Evolutionary conservation across 164 flowering plant species (phyloP).

Genomic region (Malania oleifera): DNA sequence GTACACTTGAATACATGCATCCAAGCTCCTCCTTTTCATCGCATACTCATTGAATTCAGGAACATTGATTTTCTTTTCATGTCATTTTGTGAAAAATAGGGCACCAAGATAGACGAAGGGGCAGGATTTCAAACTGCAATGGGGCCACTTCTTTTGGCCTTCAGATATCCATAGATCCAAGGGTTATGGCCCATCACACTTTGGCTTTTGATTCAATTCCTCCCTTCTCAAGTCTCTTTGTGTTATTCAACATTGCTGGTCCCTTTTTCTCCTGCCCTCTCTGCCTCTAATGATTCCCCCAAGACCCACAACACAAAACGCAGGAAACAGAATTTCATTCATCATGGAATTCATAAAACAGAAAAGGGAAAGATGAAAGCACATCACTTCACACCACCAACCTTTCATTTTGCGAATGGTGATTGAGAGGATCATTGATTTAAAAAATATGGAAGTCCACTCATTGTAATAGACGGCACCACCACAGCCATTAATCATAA

Average conservation of each 20-base stretch:
- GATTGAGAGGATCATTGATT: no score
- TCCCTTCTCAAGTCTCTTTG: no score
- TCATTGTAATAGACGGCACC: no score
- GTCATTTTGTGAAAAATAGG: neutral
- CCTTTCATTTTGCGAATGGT: no score
- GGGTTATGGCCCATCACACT: slow-evolving; percentile 18
- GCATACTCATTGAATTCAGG: slow-evolving; percentile 25
- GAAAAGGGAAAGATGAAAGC: no score
- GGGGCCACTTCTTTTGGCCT: slow-evolving; percentile 11
- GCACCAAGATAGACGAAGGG: neutral
- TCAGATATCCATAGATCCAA: slow-evolving; percentile 15
- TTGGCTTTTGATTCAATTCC: slow-evolving; percentile 19
- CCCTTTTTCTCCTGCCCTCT: neutral
- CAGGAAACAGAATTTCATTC: no score
- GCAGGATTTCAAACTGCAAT: neutral
- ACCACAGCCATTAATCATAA: no score
- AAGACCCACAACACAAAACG: neutral
- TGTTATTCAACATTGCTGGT: neutral
- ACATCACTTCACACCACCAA: no score
- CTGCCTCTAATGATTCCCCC: neutral
- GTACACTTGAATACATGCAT: neutral
- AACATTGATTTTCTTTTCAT: slow-evolving; percentile 17
- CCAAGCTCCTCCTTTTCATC: slow-evolving; percentile 19
- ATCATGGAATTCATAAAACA: no score
- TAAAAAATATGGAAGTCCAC: no score